Base-by-base conservation (phyloP, 306 rosid species). In the Styphnolobium japonicum region DNA sequence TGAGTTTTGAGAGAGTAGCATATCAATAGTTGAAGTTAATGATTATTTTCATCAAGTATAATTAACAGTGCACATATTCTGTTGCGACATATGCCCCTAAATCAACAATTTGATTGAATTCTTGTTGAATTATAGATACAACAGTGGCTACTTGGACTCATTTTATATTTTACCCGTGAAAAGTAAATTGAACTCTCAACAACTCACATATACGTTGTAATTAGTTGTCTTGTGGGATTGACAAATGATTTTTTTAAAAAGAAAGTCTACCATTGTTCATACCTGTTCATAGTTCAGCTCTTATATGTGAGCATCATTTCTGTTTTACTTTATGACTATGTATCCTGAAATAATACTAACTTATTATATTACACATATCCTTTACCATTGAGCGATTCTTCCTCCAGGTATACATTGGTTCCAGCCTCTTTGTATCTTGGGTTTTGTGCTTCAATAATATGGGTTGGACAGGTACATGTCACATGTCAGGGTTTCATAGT, bases 371-470 rank as follows among this genome's bases (percentile, higher is more conserved):
- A 48, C 48, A 49, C 63, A 76, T 22, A 65, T 64, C n/a, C 69
- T 79, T 81, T 60, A 74, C 45, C 42, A 27, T 12, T 60, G 61
- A 37, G 22, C 7, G 48, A 67, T 52, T 72, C 73, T 81, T 39
- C 27, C 61, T 84, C 81, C 84, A 95, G 99, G 99, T 95, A 86
- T 80, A 95, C 99, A 36, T 83, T 95, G 96, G 86, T 93, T 77
- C 99, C 99, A 14, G 98, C 97, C 58, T 87, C 99, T 58, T 33
- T 95, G 82, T 93, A 90, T 87, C 86, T 95, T 62, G 98, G 98
- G 18, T 95, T 95, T 89, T 80, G 98, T 84, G 97, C 99, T 87
- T 90, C 99, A 66, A 93, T 95, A 55, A 93, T 91, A 82, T 95
- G 99, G 98, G 99, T 95, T 84, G 99, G 94, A 74, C 85, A 95